Base-by-base conservation (phyloP, 2,329 filamentous ascomycete species). In the Aphanoascus verrucosus region DNA sequence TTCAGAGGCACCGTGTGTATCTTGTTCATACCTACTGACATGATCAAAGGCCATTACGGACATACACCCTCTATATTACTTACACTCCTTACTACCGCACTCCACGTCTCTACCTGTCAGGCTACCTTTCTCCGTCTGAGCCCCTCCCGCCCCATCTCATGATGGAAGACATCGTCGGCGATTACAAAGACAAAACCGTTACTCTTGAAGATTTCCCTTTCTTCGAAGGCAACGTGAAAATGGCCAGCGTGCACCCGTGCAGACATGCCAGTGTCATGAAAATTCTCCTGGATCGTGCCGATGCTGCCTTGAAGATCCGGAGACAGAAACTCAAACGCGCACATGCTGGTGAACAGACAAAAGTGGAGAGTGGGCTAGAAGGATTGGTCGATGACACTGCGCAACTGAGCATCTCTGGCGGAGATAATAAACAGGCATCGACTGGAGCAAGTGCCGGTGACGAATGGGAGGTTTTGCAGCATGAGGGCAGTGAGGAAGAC, bases 221-320 rank as follows among this genome's bases (percentile, higher is more conserved):
- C 75, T 93, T 94, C 67, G 86, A 88, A 59, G 85, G 87, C 65
- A 84, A 83, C 62, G 82, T 96, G 67, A 95, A 96, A 76, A 98
- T 96, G 81, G 93, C 91, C 34, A 93, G 86, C 32, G 87, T 98
- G 12, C 93, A 98, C 66, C 93, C 93, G 2, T 98, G 93, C 80
- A 94, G 93, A 68, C 93, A 98, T 67, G 93, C 93, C 8, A 86
- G 86, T 28, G 93, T 98, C 62, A 98, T 98, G 93, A 98, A 97
- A 74, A 88, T 88, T 19, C 81, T 98, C 3, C 84, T 98, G 38
- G 93, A 97, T 70, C 88, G 93, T 35, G 93, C 93, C 45, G 91
- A 98, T 66, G 88, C 88, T 19, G 91, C 91, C 0, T 78, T 97
- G 52, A 94, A 95, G 69, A 80, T 94, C 52, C 83, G 91, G 19